Evolutionary conservation across 345 rosid species (phyloP).

Genomic region (Linum usitatissimum): DNA sequence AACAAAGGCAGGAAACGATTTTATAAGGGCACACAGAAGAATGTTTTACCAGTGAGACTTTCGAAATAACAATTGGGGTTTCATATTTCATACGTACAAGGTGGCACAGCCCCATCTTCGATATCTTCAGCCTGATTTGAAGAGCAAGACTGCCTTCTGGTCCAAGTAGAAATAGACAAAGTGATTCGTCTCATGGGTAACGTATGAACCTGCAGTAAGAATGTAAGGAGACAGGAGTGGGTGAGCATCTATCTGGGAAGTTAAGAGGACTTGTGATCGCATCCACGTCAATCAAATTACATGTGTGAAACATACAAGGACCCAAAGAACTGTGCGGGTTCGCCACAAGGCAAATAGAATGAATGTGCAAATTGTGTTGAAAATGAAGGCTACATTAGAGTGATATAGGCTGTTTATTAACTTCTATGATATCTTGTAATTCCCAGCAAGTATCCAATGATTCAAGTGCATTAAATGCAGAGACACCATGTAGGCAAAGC

Average conservation of each 20-base stretch:
- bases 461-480: background rate
- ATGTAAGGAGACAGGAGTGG: background rate
- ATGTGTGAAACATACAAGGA: too few relatives aligned
- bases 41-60: background rate
- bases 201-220: constrained; percentile 63
- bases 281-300: background rate
- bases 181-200: constrained; percentile 95
- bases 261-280: background rate
- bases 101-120: constrained; percentile 5
- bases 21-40: background rate
- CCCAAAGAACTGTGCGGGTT: too few relatives aligned
- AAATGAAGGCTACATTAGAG: background rate
- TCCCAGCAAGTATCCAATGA: background rate
- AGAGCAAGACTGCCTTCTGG: constrained; percentile 83
- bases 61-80: background rate
- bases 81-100: constrained; percentile 24
- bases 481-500: background rate
- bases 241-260: background rate
- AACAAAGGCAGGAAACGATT: background rate
- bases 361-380: too few relatives aligned
- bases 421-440: background rate
- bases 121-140: constrained; percentile 63
- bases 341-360: background rate
- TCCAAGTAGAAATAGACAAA: constrained; percentile 90
- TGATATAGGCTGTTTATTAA: too few relatives aligned